Base-by-base conservation (phyloP, 768 basidiomycete species). In the Pleurotus pulmonarius region DNA sequence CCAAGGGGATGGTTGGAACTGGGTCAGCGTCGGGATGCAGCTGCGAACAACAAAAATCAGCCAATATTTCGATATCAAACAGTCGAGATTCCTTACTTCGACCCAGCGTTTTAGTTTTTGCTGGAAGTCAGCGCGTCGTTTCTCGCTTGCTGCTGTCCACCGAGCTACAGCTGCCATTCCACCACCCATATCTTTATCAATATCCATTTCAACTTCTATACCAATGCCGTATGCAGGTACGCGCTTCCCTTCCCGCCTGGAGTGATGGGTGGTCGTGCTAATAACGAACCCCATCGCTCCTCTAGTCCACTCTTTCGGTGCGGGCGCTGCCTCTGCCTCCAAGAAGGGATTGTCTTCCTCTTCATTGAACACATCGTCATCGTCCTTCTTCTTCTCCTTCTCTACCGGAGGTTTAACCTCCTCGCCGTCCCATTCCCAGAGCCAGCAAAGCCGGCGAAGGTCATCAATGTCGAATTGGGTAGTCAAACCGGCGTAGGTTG, bases 131-230 rank as follows among this genome's bases (percentile, higher is more conserved):
- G 75, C 70, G 55, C 84, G 81, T 54, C 92, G 82, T 34, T 70
- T 71, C 55, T 90, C 88, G 38, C 80, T 72, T 44, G 77, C 83
- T 25, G 87, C 82, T 2, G 92, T 92, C 92, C 92, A 94, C 56
- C 90, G 82, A 52, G 92, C 91, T 44, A 94, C 88, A 25, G 91
- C 88, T 38, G 90, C 89, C 87, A 93, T 92, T n/a, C 91, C 90
- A 45, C 81, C 83, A 18, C 75, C 75, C 86, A 89, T 85, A 62
- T 81, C 84, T 70, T 88, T 89, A 70, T 90, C 88, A 55, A 91
- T 81, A 63, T 92, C 84, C 75, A 90, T 87, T 62, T 92, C 89
- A 22, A 92, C 90, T 70, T 93, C 89, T 49, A 94, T 90, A 1
- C 92, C 92, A 59, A 93, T 80, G 7, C 91, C 92, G 67, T 92